Evolutionary conservation across 2,329 filamentous ascomycete species (phyloP), one percentile per base, ranked within the genome.

Genomic region (Stemphylium beticola): DNA sequence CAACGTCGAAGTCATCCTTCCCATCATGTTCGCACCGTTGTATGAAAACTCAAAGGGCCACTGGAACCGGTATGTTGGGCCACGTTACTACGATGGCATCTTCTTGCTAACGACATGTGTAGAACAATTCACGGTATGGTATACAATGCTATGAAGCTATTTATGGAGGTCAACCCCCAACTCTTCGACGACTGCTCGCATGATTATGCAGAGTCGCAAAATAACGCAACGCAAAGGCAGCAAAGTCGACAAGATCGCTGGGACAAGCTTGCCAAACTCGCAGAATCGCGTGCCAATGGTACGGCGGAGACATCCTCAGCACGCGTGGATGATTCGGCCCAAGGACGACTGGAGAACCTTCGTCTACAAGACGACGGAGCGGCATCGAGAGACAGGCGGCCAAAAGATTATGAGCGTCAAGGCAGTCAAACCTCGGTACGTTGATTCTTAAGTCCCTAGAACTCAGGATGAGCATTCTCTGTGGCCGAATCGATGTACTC

Each of bases 81-180:
- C 33, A 41, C 7, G 29, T 24, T 33, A 31, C 36, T 20, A 12
- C 20, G 32, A 7, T n/a, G 29, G 20, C 8, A 22, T 10, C 8
- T 20, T 62, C 57, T 49, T 33, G 34, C 66, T 73, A 33, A 74
- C 42, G 9, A 4, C 4, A 9, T 29, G 20, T 12, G 34, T 15
- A 98, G 95, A 70, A 99, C 95, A 7, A 99, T 99, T 65, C 95
- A 99, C 73, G 95, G 95, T 74, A 98, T 99, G 93, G 95, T 99
- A 10, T 98, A 98, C 77, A 99, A 98, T 71, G 95, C 95, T 53
- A 98, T 99, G 95, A 99, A 99, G 76, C 85, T 99, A 33, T 99
- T 99, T 77, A 99, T 99, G 95, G 95, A 99, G 76, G 97, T 99
- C 71, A 98, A 98, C 75, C 95, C 95, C 9, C 93, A 97, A 75